phyloP scores from a whole-genome alignment of 768 basidiomycete genomes.

The Tulasnella calospora region DNA sequence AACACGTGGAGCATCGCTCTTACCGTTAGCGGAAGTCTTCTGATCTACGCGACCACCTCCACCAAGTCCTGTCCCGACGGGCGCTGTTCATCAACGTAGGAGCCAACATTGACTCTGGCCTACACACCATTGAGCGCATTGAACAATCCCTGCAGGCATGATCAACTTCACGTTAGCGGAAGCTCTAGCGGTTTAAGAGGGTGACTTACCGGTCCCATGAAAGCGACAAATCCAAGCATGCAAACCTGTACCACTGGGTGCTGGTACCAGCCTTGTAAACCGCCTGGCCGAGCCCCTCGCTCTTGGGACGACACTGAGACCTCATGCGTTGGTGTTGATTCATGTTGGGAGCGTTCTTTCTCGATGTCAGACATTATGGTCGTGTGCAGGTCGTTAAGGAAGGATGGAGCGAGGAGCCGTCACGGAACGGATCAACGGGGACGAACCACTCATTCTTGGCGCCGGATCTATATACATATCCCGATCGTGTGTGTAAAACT shows the following conservation, averaged over 20 bases:
- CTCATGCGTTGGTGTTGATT: not conserved
- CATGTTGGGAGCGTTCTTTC: not conserved
- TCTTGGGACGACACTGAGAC: not conserved
- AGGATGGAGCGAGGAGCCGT: not conserved
- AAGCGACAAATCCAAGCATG: slow-evolving; percentile 66
- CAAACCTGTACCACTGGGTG: slow-evolving; percentile 55
- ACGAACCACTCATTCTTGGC: not conserved
- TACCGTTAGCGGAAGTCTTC: slow-evolving; percentile 61
- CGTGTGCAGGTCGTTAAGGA: not conserved
- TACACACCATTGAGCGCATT: slow-evolving; percentile 40
- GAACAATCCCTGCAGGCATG: slow-evolving; percentile 51
- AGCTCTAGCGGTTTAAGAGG: not conserved
- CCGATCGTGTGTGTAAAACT: not conserved
- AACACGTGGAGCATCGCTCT: slow-evolving; percentile 18
- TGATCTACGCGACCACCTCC: slow-evolving; percentile 69
- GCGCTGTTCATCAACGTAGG: not conserved
- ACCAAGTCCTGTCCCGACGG: slow-evolving; percentile 49
- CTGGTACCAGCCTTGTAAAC: slow-evolving; percentile 51
- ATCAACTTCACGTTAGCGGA: not conserved
- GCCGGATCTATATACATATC: not conserved
- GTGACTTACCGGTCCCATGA: slow-evolving; percentile 35
- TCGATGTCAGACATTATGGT: not conserved
- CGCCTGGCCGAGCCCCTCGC: not conserved
- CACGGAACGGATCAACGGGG: not conserved
- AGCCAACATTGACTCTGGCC: no score